These are phyloP conservation scores for Trichoderma koningiopsis DNA, from an alignment of 2,329 filamentous ascomycete genomes.

Conservation along the genomic window DNA sequence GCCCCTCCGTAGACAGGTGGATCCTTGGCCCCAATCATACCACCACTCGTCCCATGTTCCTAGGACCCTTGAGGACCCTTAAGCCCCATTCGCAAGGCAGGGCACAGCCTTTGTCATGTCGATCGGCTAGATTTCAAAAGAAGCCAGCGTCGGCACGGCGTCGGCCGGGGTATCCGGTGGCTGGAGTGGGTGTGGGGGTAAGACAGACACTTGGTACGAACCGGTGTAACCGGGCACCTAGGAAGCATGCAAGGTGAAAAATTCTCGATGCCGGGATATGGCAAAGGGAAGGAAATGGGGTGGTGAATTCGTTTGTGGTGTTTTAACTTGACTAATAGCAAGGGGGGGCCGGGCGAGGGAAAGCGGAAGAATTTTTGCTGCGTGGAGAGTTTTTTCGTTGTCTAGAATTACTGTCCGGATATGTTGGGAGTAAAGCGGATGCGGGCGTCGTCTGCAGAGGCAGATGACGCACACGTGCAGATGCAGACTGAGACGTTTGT, in stretches of 20 bases:
- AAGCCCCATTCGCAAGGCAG: neutral
- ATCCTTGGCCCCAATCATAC: slow-evolving; percentile 9
- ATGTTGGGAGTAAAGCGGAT: neutral
- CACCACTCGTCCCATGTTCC: slow-evolving; percentile 17
- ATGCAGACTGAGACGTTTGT: neutral
- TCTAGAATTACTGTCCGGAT: neutral
- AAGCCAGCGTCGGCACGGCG: neutral
- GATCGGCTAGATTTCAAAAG: neutral
- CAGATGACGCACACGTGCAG: slow-evolving; percentile 6
- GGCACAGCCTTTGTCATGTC: neutral
- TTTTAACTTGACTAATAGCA: neutral
- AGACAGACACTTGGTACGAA: neutral
- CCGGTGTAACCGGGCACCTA: neutral
- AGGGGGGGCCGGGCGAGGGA: neutral
- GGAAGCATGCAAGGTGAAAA: slow-evolving; percentile 9
- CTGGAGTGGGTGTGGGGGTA: neutral
- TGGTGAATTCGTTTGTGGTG: neutral
- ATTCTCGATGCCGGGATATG: neutral
- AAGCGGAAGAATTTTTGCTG: neutral
- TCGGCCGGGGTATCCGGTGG: slow-evolving; percentile 14
- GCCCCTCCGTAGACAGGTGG: neutral
- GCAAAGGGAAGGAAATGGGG: neutral
- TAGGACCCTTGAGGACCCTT: slow-evolving; percentile 4
- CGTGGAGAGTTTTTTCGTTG: neutral
- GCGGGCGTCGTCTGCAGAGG: neutral